Percentiles rank a stretch among this genome's conserved stretches.
These are phyloP conservation scores for Venturia oleaginea DNA, from an alignment of 2,329 filamentous ascomycete species.

Conservation along the genomic window DNA sequence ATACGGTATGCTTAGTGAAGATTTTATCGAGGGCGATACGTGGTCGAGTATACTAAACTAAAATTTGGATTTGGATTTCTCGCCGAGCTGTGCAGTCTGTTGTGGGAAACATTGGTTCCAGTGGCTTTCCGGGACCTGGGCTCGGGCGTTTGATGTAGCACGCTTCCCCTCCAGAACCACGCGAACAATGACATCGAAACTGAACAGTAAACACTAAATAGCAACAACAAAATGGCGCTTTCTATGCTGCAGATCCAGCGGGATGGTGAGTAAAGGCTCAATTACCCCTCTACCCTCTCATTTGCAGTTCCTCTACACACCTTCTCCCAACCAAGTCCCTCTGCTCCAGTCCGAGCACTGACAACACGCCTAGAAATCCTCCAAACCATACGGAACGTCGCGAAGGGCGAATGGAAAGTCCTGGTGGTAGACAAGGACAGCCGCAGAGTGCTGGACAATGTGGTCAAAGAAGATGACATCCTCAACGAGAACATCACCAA, in stretches of 20 bases:
- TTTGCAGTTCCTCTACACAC: background rate
- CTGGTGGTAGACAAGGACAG: conserved; percentile 79
- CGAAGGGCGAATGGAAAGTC: conserved; percentile 74
- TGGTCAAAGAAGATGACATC: conserved; percentile 90
- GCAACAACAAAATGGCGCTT: conserved; percentile 7
- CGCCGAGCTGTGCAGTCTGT: too few relatives aligned
- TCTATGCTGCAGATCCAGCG: conserved; percentile 81
- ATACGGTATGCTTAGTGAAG: too few relatives aligned
- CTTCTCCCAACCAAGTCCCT: background rate
- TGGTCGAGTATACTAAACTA: too few relatives aligned
- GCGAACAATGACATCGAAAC: background rate
- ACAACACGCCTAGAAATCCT: conserved; percentile 11
- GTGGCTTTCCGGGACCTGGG: too few relatives aligned
- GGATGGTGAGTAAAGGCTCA: conserved; percentile 46
- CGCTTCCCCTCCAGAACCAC: background rate
- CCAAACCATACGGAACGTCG: conserved; percentile 9
- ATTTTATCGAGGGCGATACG: too few relatives aligned
- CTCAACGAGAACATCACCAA: conserved; percentile 95
- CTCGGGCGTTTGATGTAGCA: too few relatives aligned
- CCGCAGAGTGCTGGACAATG: conserved; percentile 80
- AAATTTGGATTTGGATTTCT: too few relatives aligned
- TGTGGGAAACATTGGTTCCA: too few relatives aligned
- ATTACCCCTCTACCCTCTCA: background rate
- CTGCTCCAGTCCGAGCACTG: background rate
- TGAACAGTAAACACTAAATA: background rate